These are phyloP conservation scores for Bisporella sp. DNA, from an alignment of 2,329 filamentous ascomycete genomes.

Conservation along the genomic window DNA sequence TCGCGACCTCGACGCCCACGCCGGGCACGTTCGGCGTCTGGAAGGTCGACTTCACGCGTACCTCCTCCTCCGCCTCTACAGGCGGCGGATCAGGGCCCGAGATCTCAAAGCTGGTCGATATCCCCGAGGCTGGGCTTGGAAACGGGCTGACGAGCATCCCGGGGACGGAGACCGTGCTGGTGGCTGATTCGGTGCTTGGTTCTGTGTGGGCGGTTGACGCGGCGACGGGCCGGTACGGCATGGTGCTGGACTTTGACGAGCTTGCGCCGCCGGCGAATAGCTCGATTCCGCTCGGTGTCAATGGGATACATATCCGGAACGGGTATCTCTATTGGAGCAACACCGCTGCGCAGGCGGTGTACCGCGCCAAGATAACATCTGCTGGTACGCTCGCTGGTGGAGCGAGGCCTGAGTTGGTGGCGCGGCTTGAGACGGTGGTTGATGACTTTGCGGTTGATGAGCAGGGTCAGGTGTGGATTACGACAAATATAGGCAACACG, in stretches of 20 bases:
- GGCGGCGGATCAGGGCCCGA: neutral
- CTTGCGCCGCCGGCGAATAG: constrained; percentile 12
- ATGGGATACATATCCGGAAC: constrained; percentile 3
- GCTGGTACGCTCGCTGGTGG: neutral
- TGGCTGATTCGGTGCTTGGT: constrained; percentile 23
- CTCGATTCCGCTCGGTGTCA: neutral
- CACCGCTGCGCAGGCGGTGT: neutral
- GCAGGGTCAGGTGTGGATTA: constrained; percentile 11
- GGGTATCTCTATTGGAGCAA: constrained; percentile 8
- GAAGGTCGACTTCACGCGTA: constrained; percentile 3
- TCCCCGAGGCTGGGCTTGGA: neutral
- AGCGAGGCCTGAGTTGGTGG: neutral
- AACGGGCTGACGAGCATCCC: neutral
- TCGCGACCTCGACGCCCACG: neutral
- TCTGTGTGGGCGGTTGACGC: constrained; percentile 23
- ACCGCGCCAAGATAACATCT: constrained; percentile 1
- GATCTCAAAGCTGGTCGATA: constrained; percentile 1
- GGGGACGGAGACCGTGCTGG: constrained; percentile 2
- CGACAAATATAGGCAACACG: constrained; percentile 8
- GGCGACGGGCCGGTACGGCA: constrained; percentile 11
- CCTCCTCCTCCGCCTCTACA: neutral
- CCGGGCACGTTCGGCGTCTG: neutral
- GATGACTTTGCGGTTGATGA: constrained; percentile 12
- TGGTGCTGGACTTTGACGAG: constrained; percentile 16
- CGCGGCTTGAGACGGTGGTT: neutral